A percentile compares a stretch with the other conserved stretches of the same genome.
Evolutionary conservation across 2,329 filamentous ascomycete species (phyloP).

Genomic region (Alternaria panax): DNA sequence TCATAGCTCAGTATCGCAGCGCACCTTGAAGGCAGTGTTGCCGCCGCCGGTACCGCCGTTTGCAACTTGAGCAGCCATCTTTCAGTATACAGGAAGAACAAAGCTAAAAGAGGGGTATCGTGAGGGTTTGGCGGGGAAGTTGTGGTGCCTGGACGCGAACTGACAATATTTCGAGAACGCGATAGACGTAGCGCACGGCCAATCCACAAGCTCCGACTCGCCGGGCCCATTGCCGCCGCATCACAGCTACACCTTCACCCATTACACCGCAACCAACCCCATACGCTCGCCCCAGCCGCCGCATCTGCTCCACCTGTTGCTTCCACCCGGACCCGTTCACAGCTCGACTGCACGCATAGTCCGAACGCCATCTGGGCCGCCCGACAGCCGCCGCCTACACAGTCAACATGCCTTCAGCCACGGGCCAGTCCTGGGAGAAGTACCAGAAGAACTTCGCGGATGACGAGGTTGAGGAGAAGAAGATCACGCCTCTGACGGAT

Average conservation of each 20-base stretch:
- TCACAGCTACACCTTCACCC: constrained; percentile 28
- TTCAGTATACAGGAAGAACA: constrained; percentile 19
- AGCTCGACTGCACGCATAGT: background rate
- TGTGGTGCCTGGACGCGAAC: constrained; percentile 36
- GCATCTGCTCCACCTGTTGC: constrained; percentile 5
- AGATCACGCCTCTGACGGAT: constrained; percentile 95
- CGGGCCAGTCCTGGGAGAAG: constrained; percentile 96
- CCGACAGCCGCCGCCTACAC: constrained; percentile 20
- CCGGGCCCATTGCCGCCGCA: constrained; percentile 35
- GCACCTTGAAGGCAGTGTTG: constrained; percentile 73
- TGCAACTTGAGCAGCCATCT: constrained; percentile 46
- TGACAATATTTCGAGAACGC: constrained; percentile 37
- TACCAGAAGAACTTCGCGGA: constrained; percentile 97
- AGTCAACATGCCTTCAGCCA: constrained; percentile 84
- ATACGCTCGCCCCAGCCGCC: background rate
- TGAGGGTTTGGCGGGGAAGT: constrained; percentile 29
- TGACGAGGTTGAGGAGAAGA: constrained; percentile 98
- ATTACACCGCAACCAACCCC: constrained; percentile 26
- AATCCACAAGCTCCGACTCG: constrained; percentile 21
- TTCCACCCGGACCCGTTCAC: background rate
- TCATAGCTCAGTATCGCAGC: constrained; percentile 18
- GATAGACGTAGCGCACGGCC: constrained; percentile 19
- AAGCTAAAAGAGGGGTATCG: constrained; percentile 30
- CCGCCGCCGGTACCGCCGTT: constrained; percentile 55
- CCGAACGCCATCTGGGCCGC: constrained; percentile 8